Evolutionary conservation across 352 stramenopile genomes (phyloP).

Genomic region (Phytophthora quininea): DNA sequence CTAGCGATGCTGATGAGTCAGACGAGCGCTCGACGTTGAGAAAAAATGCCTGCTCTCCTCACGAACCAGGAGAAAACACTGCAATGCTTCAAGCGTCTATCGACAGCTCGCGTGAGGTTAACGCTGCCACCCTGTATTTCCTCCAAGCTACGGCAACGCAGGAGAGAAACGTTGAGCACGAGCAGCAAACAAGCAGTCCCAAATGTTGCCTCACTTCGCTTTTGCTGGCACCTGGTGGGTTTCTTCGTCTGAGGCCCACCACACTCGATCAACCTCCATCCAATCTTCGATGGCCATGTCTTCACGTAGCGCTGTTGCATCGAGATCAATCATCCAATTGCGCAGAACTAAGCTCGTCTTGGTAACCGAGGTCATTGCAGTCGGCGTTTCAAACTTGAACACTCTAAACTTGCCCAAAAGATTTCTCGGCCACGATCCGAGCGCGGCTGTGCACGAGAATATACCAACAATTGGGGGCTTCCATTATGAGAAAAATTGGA

Average conservation of each 20-base stretch:
- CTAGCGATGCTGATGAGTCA: no score
- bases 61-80: no score
- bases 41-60: no score
- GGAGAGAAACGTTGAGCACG: no score
- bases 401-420: neutral
- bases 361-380: no score
- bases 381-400: no score
- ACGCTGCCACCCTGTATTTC: no score
- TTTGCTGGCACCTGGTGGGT: neutral
- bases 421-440: neutral
- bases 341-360: no score
- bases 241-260: neutral
- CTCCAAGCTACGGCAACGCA: no score
- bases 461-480: neutral
- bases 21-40: no score
- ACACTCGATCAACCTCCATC: neutral
- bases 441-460: neutral
- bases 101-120: no score
- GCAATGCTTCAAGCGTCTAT: no score
- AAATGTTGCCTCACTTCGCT: neutral
- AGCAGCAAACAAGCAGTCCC: neutral
- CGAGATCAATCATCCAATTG: slow-evolving; percentile 3
- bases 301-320: neutral
- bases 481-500: neutral
- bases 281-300: neutral